Conservation (phyloP, 192 early-diverging fungal genomes). For the Coemansia sp. region DNA sequence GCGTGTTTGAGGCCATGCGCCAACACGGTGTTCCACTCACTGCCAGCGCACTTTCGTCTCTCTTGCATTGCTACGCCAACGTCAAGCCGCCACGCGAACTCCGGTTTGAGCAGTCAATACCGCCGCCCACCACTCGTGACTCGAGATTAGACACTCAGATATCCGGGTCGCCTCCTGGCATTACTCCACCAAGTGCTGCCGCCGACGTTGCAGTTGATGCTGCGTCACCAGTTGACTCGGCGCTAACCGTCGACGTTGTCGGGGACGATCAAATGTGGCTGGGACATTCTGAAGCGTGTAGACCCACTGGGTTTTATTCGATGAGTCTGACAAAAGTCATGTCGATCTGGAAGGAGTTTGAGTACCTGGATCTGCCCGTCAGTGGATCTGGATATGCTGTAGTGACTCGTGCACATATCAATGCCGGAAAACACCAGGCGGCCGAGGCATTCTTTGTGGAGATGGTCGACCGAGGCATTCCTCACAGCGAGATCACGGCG, state of each 20-base stretch:
- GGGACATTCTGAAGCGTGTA: background rate
- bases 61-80: slow-evolving; percentile 20
- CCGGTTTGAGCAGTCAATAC: background rate
- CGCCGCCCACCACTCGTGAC: background rate
- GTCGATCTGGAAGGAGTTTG: slow-evolving; percentile 30
- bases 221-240: background rate
- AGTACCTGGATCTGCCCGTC: slow-evolving; percentile 12
- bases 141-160: background rate
- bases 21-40: background rate
- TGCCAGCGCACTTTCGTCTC: slow-evolving; percentile 8
- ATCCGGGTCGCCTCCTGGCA: background rate
- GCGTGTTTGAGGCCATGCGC: slow-evolving; percentile 16
- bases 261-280: background rate
- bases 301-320: slow-evolving; percentile 2
- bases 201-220: background rate
- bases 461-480: slow-evolving; percentile 9
- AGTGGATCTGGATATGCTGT: slow-evolving; percentile 17
- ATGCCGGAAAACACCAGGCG: slow-evolving; percentile 12
- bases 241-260: background rate
- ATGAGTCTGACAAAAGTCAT: slow-evolving; percentile 15
- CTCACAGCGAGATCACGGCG: slow-evolving; percentile 22
- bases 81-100: slow-evolving; percentile 6
- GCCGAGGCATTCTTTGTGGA: slow-evolving; percentile 26
- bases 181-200: background rate
- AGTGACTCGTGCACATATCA: slow-evolving; percentile 16